These are phyloP conservation scores for Pseudozyma thailandica DNA, from an alignment of 1,284 basidiomycete species.

Conservation along the genomic window DNA sequence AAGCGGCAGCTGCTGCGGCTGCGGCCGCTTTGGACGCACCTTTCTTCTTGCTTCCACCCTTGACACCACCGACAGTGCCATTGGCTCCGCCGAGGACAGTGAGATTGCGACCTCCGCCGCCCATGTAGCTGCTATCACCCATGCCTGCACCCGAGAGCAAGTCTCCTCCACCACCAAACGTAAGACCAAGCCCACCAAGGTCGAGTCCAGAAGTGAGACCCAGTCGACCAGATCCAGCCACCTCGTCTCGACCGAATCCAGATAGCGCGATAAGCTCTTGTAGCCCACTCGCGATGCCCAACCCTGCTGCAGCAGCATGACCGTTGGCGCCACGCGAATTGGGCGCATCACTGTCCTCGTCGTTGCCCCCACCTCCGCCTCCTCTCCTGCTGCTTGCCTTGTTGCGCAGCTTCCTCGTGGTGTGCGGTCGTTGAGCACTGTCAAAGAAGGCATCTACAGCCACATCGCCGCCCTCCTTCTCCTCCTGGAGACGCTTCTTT, in stretches of 20 bases:
- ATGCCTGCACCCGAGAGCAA: slow-evolving; percentile 49
- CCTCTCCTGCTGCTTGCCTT: slow-evolving; percentile 48
- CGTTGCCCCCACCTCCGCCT: slow-evolving; percentile 16
- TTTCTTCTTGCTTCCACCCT: slow-evolving; percentile 47
- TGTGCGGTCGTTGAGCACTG: slow-evolving; percentile 59
- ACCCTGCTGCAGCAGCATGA: slow-evolving; percentile 2
- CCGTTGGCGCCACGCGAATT: slow-evolving; percentile 23
- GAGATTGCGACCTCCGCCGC: slow-evolving; percentile 36
- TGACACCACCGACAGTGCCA: slow-evolving; percentile 36
- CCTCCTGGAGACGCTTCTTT: slow-evolving; percentile 60
- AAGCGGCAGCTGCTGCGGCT: slow-evolving; percentile 37
- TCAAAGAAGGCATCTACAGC: slow-evolving; percentile 60
- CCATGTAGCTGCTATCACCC: slow-evolving; percentile 59
- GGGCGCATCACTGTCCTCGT: slow-evolving; percentile 39
- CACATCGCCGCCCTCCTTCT: slow-evolving; percentile 65
- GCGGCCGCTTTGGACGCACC: slow-evolving; percentile 38
- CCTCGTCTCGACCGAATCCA: slow-evolving; percentile 49
- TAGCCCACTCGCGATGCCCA: slow-evolving; percentile 43
- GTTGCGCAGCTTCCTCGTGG: slow-evolving; percentile 66
- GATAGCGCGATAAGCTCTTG: slow-evolving; percentile 52
- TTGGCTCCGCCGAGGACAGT: slow-evolving; percentile 33
- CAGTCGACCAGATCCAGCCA: slow-evolving; percentile 22
- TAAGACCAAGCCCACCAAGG: slow-evolving; percentile 40
- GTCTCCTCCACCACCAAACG: slow-evolving; percentile 48
- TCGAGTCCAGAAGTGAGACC: slow-evolving; percentile 31